phyloP scores from a whole-genome alignment of 2,329 filamentous ascomycete species.

The Biscogniauxia mediterranea region DNA sequence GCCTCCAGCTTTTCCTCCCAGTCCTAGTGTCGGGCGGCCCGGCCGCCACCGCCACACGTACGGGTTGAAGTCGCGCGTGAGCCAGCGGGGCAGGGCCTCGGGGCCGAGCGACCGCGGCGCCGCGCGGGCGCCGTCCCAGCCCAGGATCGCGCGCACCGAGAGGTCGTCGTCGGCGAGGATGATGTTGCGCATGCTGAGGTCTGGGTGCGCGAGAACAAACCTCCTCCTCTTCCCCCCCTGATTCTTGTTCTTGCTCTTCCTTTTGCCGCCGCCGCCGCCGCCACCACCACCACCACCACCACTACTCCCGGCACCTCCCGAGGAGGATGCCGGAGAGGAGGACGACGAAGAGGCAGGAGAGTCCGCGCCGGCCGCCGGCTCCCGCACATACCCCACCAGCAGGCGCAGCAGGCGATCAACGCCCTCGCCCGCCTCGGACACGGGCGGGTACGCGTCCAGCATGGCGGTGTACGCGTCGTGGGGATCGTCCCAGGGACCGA shows the following conservation, averaged over 20 bases:
- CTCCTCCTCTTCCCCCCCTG: slow-evolving; percentile 3
- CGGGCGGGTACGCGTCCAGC: slow-evolving; percentile 16
- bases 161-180: slow-evolving; percentile 22
- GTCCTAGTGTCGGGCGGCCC: slow-evolving; percentile 11
- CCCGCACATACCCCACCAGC: slow-evolving; percentile 19
- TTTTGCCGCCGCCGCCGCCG: not conserved
- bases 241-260: not conserved
- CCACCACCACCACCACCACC: not conserved
- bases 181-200: slow-evolving; percentile 26
- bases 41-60: slow-evolving; percentile 24
- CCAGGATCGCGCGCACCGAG: slow-evolving; percentile 22
- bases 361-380: slow-evolving; percentile 12
- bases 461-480: slow-evolving; percentile 18
- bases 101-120: slow-evolving; percentile 24
- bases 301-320: not conserved
- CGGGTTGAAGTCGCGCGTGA: slow-evolving; percentile 26
- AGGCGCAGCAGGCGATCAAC: slow-evolving; percentile 20
- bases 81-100: slow-evolving; percentile 26
- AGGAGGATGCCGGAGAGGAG: not conserved
- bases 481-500: slow-evolving; percentile 16
- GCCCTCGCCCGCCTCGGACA: slow-evolving; percentile 11
- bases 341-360: not conserved
- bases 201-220: slow-evolving; percentile 27
- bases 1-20: too few relatives aligned
- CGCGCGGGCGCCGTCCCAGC: slow-evolving; percentile 25